Base-by-base conservation (phyloP, 2,329 filamentous ascomycete species). In the Aspergillus amoenus region DNA sequence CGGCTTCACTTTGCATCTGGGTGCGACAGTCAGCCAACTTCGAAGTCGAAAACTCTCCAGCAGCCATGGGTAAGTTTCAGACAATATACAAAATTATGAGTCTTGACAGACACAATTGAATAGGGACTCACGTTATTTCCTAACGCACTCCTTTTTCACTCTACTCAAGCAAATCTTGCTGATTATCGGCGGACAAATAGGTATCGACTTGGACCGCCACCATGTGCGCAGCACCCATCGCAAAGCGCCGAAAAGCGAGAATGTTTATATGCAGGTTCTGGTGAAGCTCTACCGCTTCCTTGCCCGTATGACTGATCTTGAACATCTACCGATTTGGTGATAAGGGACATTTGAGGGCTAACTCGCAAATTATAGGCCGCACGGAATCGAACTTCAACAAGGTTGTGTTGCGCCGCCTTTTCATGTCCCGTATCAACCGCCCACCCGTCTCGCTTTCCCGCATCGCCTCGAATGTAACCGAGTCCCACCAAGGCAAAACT, bases 351-450 rank as follows among this genome's bases (percentile, higher is more conserved):
- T 49, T 41, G 41, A 46, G 48, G 27, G 58, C 61, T 63, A 63
- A 67, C 67, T 52, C 64, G 52, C 24, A 53, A 41, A 55, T 55
- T 30, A 18, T 71, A 95, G 91, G 92, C 82, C 93, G 94, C 77
- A 99, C 94, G 78, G 94, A 97, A 80, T 86, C 91, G 67, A 86
- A 86, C 82, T 99, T 99, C 90, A 99, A 99, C 90, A 95, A 96
- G 86, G 90, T 94, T 74, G 87, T 99, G 76, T 90, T 99, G 74
- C 92, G 93, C 79, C 91, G 94, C 75, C 89, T 99, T 63, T 96
- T 96, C 78, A 96, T 94, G 91, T 96, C 92, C 79, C 91, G 93
- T 82, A 96, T 95, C 83, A 97, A 97, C 90, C 90, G 93, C 71
- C 91, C 91, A 62, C 92, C 94, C 66, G 88, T 99, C 74, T 97